These are phyloP conservation scores for Lotmaria passim DNA, from an alignment of 208 protist species.

Conservation along the genomic window DNA sequence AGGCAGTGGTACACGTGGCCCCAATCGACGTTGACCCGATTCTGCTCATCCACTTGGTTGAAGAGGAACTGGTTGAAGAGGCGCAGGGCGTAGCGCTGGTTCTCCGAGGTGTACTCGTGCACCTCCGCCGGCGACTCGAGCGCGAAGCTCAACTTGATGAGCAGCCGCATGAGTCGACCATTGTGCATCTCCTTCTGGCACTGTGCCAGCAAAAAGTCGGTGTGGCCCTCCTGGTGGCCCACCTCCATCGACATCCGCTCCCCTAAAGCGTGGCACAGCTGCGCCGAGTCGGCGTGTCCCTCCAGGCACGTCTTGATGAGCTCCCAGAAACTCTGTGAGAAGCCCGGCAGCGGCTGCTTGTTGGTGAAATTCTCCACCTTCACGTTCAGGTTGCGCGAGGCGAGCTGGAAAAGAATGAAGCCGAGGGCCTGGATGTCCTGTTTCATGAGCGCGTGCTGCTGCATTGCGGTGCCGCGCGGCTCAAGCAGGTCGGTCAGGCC, in stretches of 20 bases:
- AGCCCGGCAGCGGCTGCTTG: constrained; percentile 71
- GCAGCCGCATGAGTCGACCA: constrained; percentile 94
- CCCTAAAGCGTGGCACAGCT: constrained; percentile 78
- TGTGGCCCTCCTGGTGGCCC: constrained; percentile 84
- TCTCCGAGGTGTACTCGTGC: constrained; percentile 73
- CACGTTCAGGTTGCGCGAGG: constrained; percentile 63
- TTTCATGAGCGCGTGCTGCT: constrained; percentile 59
- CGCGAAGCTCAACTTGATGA: constrained; percentile 95
- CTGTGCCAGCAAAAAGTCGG: constrained; percentile 91
- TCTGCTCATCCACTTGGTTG: constrained; percentile 94
- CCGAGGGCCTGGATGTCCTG: constrained; percentile 84
- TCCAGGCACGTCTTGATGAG: constrained; percentile 82
- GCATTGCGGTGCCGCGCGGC: constrained; percentile 35
- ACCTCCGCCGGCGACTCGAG: constrained; percentile 85
- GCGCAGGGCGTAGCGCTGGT: constrained; percentile 85
- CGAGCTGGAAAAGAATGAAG: constrained; percentile 83
- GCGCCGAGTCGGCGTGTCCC: constrained; percentile 57
- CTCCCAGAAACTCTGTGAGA: constrained; percentile 82
- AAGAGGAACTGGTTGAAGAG: constrained; percentile 97
- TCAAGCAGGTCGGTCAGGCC: constrained; percentile 83
- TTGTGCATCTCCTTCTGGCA: constrained; percentile 96
- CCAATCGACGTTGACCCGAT: constrained; percentile 91
- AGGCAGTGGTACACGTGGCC: constrained; percentile 95
- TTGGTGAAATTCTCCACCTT: constrained; percentile 60
- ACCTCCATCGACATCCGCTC: constrained; percentile 91